Evolutionary conservation across 441 rosid species (phyloP).

Genomic region (Brassica balearica): DNA sequence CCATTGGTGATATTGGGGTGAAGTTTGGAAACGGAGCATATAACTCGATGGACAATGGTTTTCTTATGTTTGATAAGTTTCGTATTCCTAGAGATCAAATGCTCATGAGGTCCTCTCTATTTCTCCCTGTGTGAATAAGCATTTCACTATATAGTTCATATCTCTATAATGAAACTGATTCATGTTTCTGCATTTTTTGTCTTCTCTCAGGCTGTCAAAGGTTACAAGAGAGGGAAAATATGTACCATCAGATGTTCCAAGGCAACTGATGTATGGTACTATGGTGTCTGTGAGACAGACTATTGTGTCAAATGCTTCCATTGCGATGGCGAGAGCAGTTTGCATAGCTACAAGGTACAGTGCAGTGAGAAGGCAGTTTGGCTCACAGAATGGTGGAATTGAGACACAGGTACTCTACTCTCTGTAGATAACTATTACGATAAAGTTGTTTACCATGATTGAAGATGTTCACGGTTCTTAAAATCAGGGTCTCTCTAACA

Average conservation of each 20-base stretch:
- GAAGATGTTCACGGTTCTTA: slow-evolving; percentile 4
- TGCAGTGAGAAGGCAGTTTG: slow-evolving; percentile 95
- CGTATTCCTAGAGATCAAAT: slow-evolving; percentile 92
- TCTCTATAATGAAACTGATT: not conserved
- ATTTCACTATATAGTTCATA: not conserved
- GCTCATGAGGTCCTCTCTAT: slow-evolving; percentile 75
- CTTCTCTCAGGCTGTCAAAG: slow-evolving; percentile 70
- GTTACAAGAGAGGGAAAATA: slow-evolving; percentile 91
- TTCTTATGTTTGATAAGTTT: slow-evolving; percentile 83
- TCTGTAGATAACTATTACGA: slow-evolving; percentile 4
- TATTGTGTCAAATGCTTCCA: slow-evolving; percentile 87
- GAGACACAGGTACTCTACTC: slow-evolving; percentile 79
- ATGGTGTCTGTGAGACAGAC: slow-evolving; percentile 89
- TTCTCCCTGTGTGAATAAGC: slow-evolving; percentile 20
- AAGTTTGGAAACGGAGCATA: slow-evolving; percentile 93
- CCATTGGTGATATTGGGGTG: slow-evolving; percentile 89
- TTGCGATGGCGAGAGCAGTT: slow-evolving; percentile 85
- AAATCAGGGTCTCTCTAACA: not conserved
- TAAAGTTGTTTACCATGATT: not conserved
- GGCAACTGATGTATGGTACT: slow-evolving; percentile 89
- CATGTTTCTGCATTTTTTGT: slow-evolving; percentile 35
- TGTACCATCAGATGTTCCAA: slow-evolving; percentile 77
- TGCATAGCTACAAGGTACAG: slow-evolving; percentile 97
- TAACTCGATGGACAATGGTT: slow-evolving; percentile 94
- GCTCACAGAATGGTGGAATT: slow-evolving; percentile 66